Percentiles rank a stretch among this genome's conserved stretches.
Conservation (phyloP, 768 basidiomycete species). For the Kwoniella dendrophila region DNA sequence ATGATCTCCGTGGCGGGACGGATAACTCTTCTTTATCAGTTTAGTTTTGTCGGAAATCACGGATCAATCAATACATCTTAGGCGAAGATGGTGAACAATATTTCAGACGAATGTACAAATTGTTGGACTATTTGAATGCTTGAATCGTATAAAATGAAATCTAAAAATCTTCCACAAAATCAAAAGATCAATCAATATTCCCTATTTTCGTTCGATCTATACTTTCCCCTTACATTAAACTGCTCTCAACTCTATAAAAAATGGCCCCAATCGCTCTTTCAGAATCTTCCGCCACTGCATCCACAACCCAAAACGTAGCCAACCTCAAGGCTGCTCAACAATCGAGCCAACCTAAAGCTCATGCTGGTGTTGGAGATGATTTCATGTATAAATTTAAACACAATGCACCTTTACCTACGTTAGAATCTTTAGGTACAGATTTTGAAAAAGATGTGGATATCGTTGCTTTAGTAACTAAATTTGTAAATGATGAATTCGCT, state of each 20-base stretch:
- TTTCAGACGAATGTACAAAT: no score
- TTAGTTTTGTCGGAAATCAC: no score
- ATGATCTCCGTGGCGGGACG: no score
- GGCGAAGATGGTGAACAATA: no score
- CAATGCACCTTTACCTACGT: slow-evolving; percentile 18
- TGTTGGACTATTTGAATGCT: no score
- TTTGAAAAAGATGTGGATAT: slow-evolving; percentile 1
- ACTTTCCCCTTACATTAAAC: not conserved
- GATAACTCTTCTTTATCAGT: no score
- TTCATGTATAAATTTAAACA: slow-evolving; percentile 34
- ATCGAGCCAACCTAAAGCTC: not conserved
- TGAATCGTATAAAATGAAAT: no score
- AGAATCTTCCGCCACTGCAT: not conserved
- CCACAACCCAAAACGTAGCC: not conserved
- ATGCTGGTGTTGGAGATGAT: slow-evolving; percentile 9
- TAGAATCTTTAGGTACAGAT: slow-evolving; percentile 8
- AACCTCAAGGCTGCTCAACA: not conserved
- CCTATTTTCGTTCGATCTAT: not conserved
- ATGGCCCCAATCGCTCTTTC: slow-evolving; percentile 9
- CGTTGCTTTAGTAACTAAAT: not conserved
- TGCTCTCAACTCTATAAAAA: no score
- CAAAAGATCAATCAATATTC: no score
- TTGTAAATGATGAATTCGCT: not conserved
- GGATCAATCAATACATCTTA: no score
- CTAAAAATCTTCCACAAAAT: no score